A percentile compares a stretch with the other conserved stretches of the same genome.
These are phyloP conservation scores for Epichloe gansuensis DNA, from an alignment of 2,329 filamentous ascomycete genomes.

Conservation along the genomic window DNA sequence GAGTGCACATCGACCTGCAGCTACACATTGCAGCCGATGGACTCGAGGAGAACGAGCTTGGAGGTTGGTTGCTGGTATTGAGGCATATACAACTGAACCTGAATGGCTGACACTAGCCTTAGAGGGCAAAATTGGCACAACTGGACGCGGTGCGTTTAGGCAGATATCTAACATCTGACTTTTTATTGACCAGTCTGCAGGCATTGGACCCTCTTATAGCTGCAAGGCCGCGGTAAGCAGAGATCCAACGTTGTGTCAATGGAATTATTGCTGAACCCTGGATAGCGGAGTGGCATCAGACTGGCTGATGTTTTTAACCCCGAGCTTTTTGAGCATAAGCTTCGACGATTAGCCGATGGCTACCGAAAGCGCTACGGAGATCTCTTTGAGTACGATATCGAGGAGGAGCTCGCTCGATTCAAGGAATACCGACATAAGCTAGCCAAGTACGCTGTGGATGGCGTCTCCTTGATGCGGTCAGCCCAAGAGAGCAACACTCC, in stretches of 20 bases:
- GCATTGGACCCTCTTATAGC: too few relatives aligned
- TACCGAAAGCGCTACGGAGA: conserved; percentile 57
- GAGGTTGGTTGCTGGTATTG: conserved; percentile 14
- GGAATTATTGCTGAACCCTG: too few relatives aligned
- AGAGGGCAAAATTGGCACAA: conserved; percentile 23
- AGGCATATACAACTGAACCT: too few relatives aligned
- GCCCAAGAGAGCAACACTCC: conserved; percentile 46
- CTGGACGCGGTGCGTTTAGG: conserved; percentile 16
- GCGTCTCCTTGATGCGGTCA: conserved; percentile 48
- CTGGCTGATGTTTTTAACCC: conserved; percentile 55
- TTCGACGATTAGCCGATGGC: conserved; percentile 48
- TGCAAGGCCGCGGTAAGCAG: too few relatives aligned
- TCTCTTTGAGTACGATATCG: conserved; percentile 51
- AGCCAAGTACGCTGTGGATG: conserved; percentile 49
- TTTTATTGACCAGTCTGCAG: too few relatives aligned
- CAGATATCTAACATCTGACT: too few relatives aligned
- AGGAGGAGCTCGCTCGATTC: conserved; percentile 55
- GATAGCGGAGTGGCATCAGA: conserved; percentile 47
- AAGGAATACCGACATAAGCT: conserved; percentile 46
- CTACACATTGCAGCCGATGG: conserved; percentile 58
- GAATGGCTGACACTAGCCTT: neutral
- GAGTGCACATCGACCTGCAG: conserved; percentile 52
- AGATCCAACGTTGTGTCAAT: too few relatives aligned
- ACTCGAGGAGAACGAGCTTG: conserved; percentile 45
- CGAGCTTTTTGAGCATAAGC: conserved; percentile 53